phyloP scores from a whole-genome alignment of 169 alveolate species.

The Theileria sp. region DNA sequence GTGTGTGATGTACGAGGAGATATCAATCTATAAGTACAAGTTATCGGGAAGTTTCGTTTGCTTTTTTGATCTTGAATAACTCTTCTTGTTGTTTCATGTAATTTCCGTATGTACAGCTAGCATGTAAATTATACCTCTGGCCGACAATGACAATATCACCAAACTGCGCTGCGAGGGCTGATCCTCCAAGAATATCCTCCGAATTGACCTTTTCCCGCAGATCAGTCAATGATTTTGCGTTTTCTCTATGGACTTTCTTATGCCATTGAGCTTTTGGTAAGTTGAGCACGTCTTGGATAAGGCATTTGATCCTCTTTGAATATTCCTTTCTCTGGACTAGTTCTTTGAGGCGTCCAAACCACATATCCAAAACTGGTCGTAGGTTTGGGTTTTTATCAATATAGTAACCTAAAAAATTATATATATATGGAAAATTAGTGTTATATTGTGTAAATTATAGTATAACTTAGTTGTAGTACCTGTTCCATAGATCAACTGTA shows the following conservation, averaged over 20 bases:
- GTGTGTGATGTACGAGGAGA: neutral
- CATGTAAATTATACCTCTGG: conserved; percentile 80
- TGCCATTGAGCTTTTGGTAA: conserved; percentile 88
- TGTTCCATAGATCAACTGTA: conserved; percentile 84
- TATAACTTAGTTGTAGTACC: conserved; percentile 34
- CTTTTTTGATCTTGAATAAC: conserved; percentile 35
- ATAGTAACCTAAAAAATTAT: conserved; percentile 69
- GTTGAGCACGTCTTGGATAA: conserved; percentile 87
- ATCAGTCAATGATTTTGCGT: conserved; percentile 87
- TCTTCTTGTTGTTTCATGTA: conserved; percentile 79
- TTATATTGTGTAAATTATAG: neutral
- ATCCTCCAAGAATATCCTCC: conserved; percentile 88
- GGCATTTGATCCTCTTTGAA: conserved; percentile 85
- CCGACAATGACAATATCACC: conserved; percentile 89
- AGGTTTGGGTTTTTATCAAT: conserved; percentile 83
- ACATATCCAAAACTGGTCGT: conserved; percentile 83
- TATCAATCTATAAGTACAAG: neutral
- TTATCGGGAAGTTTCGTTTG: neutral
- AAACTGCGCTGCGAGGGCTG: conserved; percentile 87
- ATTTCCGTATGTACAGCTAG: conserved; percentile 77
- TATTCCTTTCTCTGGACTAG: conserved; percentile 76
- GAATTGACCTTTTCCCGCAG: conserved; percentile 83
- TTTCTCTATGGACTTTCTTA: conserved; percentile 85
- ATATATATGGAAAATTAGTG: neutral
- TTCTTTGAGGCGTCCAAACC: conserved; percentile 88